phyloP scores from a whole-genome alignment of 2,329 filamentous ascomycete species.

The Leptosphaerulina australis region DNA sequence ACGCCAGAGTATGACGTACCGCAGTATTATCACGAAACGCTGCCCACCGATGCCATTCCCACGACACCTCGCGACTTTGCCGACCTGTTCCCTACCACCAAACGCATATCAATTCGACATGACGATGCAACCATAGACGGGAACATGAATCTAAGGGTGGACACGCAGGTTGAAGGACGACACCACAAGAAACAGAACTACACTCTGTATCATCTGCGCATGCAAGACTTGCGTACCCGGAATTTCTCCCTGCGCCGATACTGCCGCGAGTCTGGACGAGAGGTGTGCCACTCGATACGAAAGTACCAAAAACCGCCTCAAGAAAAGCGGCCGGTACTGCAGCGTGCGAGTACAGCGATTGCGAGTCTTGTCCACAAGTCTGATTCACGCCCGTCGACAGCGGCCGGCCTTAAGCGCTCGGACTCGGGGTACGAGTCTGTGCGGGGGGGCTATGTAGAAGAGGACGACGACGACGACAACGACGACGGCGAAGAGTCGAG shows the following conservation, averaged over 20 bases:
- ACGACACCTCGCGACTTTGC: conserved; percentile 84
- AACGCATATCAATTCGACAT: conserved; percentile 81
- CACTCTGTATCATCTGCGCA: conserved; percentile 89
- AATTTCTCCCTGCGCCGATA: conserved; percentile 92
- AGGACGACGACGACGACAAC: conserved; percentile 25
- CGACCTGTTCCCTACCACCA: conserved; percentile 82
- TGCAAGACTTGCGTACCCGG: conserved; percentile 85
- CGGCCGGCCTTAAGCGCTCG: conserved; percentile 57
- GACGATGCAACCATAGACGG: conserved; percentile 90
- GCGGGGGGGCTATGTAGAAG: conserved; percentile 24
- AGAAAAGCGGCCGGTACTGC: conserved; percentile 58
- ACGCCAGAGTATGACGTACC: conserved; percentile 62
- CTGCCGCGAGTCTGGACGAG: conserved; percentile 88
- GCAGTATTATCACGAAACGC: conserved; percentile 65
- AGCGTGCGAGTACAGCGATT: conserved; percentile 66
- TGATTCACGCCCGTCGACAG: conserved; percentile 54
- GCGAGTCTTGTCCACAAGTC: conserved; percentile 62
- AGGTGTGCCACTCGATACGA: conserved; percentile 84
- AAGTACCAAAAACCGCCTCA: conserved; percentile 65
- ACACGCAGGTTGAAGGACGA: conserved; percentile 70
- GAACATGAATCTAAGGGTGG: conserved; percentile 94
- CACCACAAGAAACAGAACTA: conserved; percentile 67
- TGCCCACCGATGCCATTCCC: conserved; percentile 70
- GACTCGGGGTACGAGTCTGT: conserved; percentile 66
- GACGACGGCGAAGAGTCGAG: conserved; percentile 28